Evolutionary conservation across 768 basidiomycete species (phyloP).

Genomic region (Podaxis rugospora): DNA sequence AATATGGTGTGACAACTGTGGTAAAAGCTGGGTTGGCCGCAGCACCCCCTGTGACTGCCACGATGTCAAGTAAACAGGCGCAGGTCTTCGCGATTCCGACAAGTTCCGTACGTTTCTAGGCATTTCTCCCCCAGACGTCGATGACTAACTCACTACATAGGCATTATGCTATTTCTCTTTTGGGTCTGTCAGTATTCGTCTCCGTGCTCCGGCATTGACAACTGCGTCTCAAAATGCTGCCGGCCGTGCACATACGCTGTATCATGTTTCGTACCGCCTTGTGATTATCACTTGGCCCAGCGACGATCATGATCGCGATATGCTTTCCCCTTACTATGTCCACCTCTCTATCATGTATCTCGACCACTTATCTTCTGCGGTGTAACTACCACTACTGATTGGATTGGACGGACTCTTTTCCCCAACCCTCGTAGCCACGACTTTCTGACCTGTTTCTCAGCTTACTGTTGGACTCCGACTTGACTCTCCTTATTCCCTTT

Average conservation of each 20-base stretch:
- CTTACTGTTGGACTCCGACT: slow-evolving; percentile 4
- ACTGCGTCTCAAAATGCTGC: slow-evolving; percentile 19
- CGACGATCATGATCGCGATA: slow-evolving; percentile 63
- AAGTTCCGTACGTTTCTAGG: slow-evolving; percentile 6
- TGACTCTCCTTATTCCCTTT: background rate
- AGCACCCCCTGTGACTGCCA: slow-evolving; percentile 54
- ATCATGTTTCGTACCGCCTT: slow-evolving; percentile 65
- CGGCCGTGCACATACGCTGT: slow-evolving; percentile 52
- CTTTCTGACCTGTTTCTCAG: background rate
- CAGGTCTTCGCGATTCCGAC: background rate
- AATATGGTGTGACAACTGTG: slow-evolving; percentile 71
- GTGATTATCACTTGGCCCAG: slow-evolving; percentile 47
- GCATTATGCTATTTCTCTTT: slow-evolving; percentile 18
- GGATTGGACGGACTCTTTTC: slow-evolving; percentile 7
- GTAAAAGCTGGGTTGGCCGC: slow-evolving; percentile 60
- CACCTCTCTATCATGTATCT: slow-evolving; percentile 20
- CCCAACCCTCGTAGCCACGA: background rate
- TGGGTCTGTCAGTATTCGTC: slow-evolving; percentile 24
- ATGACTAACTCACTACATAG: background rate
- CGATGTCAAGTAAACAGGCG: slow-evolving; percentile 51
- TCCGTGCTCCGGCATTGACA: background rate
- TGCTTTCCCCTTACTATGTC: slow-evolving; percentile 28
- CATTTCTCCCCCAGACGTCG: slow-evolving; percentile 1
- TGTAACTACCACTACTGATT: background rate
- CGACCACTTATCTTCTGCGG: slow-evolving; percentile 16